Conservation (phyloP, 768 basidiomycete species). For the Sporobolomyces roseus region DNA sequence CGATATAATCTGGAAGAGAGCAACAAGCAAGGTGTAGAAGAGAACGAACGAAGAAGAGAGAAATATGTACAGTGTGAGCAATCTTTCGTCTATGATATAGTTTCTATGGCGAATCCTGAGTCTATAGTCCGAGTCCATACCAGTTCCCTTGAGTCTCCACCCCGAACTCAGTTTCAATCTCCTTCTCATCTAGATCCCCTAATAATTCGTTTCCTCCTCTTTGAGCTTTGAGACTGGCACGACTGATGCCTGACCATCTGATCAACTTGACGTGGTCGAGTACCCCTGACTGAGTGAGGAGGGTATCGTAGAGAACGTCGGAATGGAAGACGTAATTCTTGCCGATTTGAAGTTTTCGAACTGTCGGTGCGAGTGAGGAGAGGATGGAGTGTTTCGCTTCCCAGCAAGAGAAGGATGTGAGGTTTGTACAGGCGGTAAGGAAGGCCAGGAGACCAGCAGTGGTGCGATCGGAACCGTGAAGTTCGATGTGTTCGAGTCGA, state of each 20-base stretch:
- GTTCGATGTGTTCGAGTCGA: not conserved
- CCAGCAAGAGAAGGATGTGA: conserved; percentile 19
- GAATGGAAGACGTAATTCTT: conserved; percentile 18
- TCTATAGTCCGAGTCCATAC: conserved; percentile 1
- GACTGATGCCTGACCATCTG: conserved; percentile 14
- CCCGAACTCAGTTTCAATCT: conserved; percentile 15
- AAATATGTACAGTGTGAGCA: not conserved
- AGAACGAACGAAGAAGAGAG: not conserved
- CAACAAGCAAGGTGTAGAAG: not conserved
- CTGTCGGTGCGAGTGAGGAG: not conserved
- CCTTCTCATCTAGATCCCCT: conserved; percentile 2
- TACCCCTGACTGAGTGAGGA: not conserved
- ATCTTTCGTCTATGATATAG: not conserved
- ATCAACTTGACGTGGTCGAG: not conserved
- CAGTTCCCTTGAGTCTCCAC: conserved; percentile 5
- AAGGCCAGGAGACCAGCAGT: conserved; percentile 8
- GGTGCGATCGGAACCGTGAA: conserved; percentile 22
- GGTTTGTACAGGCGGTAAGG: conserved; percentile 11
- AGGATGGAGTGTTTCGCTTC: conserved; percentile 5
- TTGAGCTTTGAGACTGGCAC: conserved; percentile 22
- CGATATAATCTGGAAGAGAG: too few relatives aligned
- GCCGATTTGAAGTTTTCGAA: not conserved
- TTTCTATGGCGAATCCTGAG: not conserved
- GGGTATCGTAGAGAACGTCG: conserved; percentile 4
- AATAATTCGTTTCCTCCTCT: conserved; percentile 16